phyloP scores from a whole-genome alignment of 768 basidiomycete species.

The Phlebiopsis gigantea region DNA sequence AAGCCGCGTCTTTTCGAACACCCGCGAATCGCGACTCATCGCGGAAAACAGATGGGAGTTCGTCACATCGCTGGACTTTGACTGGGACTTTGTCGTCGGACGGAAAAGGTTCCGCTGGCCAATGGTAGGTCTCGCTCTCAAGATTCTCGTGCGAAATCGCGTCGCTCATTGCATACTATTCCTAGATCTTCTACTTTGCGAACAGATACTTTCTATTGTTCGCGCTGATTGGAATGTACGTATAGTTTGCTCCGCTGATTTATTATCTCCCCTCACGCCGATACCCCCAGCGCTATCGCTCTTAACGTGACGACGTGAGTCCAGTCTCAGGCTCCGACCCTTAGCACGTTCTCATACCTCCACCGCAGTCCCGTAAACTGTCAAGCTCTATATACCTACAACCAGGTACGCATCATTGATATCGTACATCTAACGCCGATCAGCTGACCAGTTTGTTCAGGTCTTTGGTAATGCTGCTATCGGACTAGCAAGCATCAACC shows the following conservation, averaged over 20 bases:
- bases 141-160: not conserved
- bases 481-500: constrained; percentile 67
- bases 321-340: not conserved
- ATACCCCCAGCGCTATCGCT: constrained; percentile 13
- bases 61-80: constrained; percentile 55
- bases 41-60: constrained; percentile 60
- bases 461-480: constrained; percentile 60
- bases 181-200: constrained; percentile 62
- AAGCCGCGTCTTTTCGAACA: constrained; percentile 8
- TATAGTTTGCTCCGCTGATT: not conserved
- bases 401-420: constrained; percentile 33
- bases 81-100: constrained; percentile 56
- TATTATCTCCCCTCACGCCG: not conserved
- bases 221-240: constrained; percentile 63
- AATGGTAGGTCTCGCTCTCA: constrained; percentile 37
- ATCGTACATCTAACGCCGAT: not conserved
- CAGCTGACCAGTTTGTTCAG: constrained; percentile 17
- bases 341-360: not conserved
- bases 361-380: constrained; percentile 38
- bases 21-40: constrained; percentile 54
- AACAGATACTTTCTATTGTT: constrained; percentile 63
- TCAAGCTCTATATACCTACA: constrained; percentile 66
- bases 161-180: not conserved
- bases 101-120: constrained; percentile 62
- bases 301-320: constrained; percentile 14